Evolutionary conservation across 495 filamentous ascomycete species (phyloP).

Genomic region (Xylaria cubensis): DNA sequence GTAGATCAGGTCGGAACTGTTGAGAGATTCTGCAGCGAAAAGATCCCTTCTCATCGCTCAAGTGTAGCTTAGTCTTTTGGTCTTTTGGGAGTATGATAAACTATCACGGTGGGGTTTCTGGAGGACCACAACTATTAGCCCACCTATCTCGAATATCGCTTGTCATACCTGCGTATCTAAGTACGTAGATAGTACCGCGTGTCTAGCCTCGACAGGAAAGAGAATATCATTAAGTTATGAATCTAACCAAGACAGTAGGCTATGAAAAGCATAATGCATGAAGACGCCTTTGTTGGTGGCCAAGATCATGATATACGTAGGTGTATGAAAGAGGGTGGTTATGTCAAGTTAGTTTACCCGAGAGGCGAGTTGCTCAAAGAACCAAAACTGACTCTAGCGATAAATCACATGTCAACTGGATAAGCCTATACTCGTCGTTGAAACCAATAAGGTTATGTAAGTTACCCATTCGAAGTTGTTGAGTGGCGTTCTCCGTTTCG

Average conservation of each 20-base stretch:
- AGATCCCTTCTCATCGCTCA: background rate
- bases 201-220: conserved; percentile 2
- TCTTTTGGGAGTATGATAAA: background rate
- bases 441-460: background rate
- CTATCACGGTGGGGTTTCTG: background rate
- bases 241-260: background rate
- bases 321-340: background rate
- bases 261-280: background rate
- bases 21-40: background rate
- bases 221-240: background rate
- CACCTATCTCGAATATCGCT: background rate
- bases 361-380: background rate
- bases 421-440: background rate
- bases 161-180: background rate
- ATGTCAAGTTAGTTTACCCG: background rate
- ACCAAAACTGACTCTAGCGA: background rate
- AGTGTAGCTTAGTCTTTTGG: background rate
- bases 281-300: too few species aligned
- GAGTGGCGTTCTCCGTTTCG: background rate
- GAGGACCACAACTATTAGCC: too few species aligned
- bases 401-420: background rate
- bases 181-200: background rate
- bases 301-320: background rate
- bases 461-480: background rate
- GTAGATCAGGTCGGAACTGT: too few species aligned